phyloP scores from a whole-genome alignment of 2,329 filamentous ascomycete species.

The Aspergillus alliaceus region DNA sequence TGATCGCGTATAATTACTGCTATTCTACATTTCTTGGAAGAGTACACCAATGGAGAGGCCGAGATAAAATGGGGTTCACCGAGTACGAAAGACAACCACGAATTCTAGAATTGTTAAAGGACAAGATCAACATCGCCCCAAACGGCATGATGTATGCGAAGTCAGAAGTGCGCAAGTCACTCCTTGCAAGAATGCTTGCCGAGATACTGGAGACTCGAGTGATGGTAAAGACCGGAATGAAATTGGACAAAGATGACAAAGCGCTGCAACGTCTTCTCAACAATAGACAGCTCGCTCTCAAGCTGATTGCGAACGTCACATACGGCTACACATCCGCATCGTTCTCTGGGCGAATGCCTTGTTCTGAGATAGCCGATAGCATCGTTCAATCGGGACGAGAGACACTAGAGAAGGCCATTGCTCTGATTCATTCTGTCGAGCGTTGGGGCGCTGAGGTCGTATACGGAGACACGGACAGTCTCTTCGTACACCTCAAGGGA shows the following conservation, averaged over 20 bases:
- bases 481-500: constrained; percentile 88
- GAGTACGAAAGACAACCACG: constrained; percentile 78
- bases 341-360: constrained; percentile 96
- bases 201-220: constrained; percentile 94
- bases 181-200: constrained; percentile 92
- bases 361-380: constrained; percentile 94
- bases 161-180: constrained; percentile 78
- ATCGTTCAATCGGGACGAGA: constrained; percentile 96
- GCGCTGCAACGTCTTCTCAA: constrained; percentile 83
- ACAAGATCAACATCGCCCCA: constrained; percentile 86
- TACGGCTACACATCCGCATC: constrained; percentile 97
- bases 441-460: constrained; percentile 95
- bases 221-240: constrained; percentile 98
- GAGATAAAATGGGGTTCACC: constrained; percentile 90
- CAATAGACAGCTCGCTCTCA: constrained; percentile 89
- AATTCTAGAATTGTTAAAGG: constrained; percentile 73
- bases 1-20: constrained; percentile 99
- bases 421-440: constrained; percentile 82
- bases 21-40: constrained; percentile 95
- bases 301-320: constrained; percentile 96
- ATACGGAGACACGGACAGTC: constrained; percentile 94
- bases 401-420: constrained; percentile 90
- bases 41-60: constrained; percentile 82
- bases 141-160: constrained; percentile 97
- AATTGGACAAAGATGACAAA: constrained; percentile 84